Percentiles rank a stretch among this genome's conserved stretches.
Conservation (phyloP, 192 early-diverging fungal genomes). For the Jimgerdemannia lactiflua region DNA sequence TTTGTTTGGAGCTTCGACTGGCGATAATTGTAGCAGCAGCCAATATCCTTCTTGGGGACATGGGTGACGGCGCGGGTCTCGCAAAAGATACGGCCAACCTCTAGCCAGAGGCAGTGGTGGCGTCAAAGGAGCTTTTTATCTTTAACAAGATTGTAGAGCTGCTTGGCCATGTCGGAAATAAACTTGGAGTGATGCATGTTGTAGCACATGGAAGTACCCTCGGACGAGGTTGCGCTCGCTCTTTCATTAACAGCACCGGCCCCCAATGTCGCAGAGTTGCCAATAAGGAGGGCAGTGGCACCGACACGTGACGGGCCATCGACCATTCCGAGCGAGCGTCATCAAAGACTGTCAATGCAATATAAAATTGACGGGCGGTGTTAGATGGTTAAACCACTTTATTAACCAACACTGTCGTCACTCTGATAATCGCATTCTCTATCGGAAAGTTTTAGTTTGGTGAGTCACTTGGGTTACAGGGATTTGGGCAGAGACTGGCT, state of each 20-base stretch:
- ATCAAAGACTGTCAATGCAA: conserved; percentile 54
- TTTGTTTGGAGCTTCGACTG: conserved; percentile 55
- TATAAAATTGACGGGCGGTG: no score
- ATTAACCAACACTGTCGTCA: no score
- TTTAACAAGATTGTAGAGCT: conserved; percentile 83
- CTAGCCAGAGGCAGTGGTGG: conserved; percentile 84
- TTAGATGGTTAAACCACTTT: no score
- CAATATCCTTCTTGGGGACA: conserved; percentile 94
- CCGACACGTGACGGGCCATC: conserved; percentile 93
- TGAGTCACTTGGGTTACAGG: no score
- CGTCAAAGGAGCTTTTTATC: conserved; percentile 75
- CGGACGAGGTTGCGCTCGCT: conserved; percentile 70
- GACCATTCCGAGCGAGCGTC: conserved; percentile 95
- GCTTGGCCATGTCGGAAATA: conserved; percentile 79
- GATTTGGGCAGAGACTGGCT: no score
- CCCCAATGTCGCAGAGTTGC: conserved; percentile 72
- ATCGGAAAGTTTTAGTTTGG: no score
- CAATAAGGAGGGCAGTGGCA: conserved; percentile 68
- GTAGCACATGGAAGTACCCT: conserved; percentile 76
- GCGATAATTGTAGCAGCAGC: conserved; percentile 72
- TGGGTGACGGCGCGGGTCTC: conserved; percentile 88
- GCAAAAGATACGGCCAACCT: conserved; percentile 85
- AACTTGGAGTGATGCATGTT: conserved; percentile 72
- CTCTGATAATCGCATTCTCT: no score
- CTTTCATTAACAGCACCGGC: conserved; percentile 69